Evolutionary conservation across 805 yeast genomes (phyloP).

Genomic region (Suhomyces sp.): DNA sequence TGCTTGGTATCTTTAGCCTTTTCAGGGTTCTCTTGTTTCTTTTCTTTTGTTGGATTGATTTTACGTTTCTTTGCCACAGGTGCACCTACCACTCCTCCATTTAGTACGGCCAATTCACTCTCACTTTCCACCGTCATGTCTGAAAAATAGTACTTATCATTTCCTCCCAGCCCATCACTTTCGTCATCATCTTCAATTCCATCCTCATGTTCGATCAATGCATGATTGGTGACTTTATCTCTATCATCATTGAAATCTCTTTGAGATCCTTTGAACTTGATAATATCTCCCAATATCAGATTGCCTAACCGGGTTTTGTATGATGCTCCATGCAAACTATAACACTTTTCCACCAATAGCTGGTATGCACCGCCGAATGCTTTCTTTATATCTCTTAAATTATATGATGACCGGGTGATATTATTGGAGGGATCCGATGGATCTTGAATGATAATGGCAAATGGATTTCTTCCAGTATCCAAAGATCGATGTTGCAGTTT

Average conservation of each 20-base stretch:
- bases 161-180: conserved; percentile 36
- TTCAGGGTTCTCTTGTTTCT: conserved; percentile 2
- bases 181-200: conserved; percentile 25
- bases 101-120: conserved; percentile 21
- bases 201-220: conserved; percentile 36
- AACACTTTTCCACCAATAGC: conserved; percentile 69
- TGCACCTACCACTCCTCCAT: too few species aligned
- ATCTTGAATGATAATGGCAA: conserved; percentile 77
- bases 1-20: conserved; percentile 14
- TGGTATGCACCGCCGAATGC: conserved; percentile 90
- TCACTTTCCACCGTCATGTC: conserved; percentile 43
- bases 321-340: conserved; percentile 63
- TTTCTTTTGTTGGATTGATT: conserved; percentile 1
- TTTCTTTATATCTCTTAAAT: conserved; percentile 72
- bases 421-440: conserved; percentile 85
- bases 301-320: conserved; percentile 67
- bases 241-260: conserved; percentile 80
- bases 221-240: conserved; percentile 58
- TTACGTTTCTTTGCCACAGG: too few species aligned
- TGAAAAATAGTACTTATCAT: conserved; percentile 43
- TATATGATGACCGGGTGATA: conserved; percentile 81
- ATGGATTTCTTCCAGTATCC: conserved; percentile 52
- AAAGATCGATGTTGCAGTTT: conserved; percentile 56
- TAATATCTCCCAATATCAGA: conserved; percentile 77
- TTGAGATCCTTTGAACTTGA: conserved; percentile 68